Evolutionary conservation across 192 early-diverging fungal genomes (phyloP).

Genomic region (Coemansia sp.): DNA sequence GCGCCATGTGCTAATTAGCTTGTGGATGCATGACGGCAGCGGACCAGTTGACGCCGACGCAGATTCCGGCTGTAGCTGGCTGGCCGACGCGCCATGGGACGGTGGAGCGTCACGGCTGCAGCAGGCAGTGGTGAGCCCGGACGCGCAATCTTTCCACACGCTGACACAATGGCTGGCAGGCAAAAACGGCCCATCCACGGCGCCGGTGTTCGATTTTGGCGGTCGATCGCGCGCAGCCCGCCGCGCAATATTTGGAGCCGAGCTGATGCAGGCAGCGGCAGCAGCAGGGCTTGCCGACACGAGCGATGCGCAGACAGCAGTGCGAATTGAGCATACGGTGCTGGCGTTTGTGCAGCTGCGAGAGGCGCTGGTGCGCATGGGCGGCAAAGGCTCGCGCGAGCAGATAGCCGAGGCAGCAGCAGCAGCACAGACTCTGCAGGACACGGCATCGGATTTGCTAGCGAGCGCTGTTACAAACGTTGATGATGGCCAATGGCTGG

Average conservation of each 20-base stretch:
- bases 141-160: constrained; percentile 25
- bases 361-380: constrained; percentile 17
- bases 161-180: constrained; percentile 34
- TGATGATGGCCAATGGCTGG: background rate
- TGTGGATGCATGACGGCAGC: constrained; percentile 30
- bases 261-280: constrained; percentile 16
- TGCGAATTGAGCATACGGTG: constrained; percentile 23
- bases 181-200: background rate
- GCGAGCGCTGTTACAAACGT: constrained; percentile 1
- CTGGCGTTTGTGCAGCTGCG: constrained; percentile 41
- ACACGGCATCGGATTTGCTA: constrained; percentile 23
- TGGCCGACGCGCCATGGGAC: constrained; percentile 3
- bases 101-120: constrained; percentile 27
- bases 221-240: constrained; percentile 38
- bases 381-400: background rate
- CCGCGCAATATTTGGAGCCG: constrained; percentile 32
- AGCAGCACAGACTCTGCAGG: constrained; percentile 24
- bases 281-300: background rate
- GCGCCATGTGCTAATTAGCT: constrained; percentile 7
- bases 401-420: constrained; percentile 15
- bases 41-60: constrained; percentile 13
- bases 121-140: constrained; percentile 20
- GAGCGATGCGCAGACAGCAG: background rate
- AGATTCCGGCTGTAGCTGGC: background rate
- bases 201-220: constrained; percentile 13